A percentile compares a stretch with the other conserved stretches of the same genome.
These are phyloP conservation scores for Russula virescens DNA, from an alignment of 768 basidiomycete genomes.

Conservation along the genomic window DNA sequence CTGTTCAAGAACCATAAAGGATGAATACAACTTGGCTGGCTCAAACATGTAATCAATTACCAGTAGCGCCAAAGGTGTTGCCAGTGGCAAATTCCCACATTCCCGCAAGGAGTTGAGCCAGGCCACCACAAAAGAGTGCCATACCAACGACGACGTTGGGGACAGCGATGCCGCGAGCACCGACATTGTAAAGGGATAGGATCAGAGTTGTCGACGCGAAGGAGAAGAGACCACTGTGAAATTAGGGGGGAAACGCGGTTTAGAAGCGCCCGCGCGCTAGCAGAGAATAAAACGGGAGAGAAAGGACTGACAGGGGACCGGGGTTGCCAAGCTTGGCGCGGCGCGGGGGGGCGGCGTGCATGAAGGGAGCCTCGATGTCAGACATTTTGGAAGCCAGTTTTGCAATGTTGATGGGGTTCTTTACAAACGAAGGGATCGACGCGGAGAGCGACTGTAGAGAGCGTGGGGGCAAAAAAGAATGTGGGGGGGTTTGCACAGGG, in stretches of 20 bases:
- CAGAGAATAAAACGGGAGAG: slow-evolving; percentile 5
- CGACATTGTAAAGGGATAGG: slow-evolving; percentile 66
- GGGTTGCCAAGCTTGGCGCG: slow-evolving; percentile 10
- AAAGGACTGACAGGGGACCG: slow-evolving; percentile 46
- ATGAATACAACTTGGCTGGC: no score
- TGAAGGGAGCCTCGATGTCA: slow-evolving; percentile 1
- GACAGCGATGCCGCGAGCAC: slow-evolving; percentile 43
- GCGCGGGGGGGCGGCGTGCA: not conserved
- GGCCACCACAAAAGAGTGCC: slow-evolving; percentile 80
- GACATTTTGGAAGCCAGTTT: slow-evolving; percentile 17
- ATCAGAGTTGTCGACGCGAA: slow-evolving; percentile 84
- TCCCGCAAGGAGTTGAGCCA: slow-evolving; percentile 80
- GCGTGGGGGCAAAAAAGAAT: not conserved
- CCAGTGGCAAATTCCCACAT: slow-evolving; percentile 65
- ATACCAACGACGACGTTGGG: slow-evolving; percentile 81
- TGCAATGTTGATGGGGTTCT: not conserved
- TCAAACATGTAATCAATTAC: slow-evolving; percentile 40
- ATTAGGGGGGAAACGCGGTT: slow-evolving; percentile 1
- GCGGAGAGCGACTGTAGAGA: not conserved
- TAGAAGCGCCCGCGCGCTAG: not conserved
- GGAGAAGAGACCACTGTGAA: slow-evolving; percentile 62
- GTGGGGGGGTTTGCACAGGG: not conserved
- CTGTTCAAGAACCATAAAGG: slow-evolving; percentile 31
- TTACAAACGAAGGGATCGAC: not conserved
- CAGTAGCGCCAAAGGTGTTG: slow-evolving; percentile 67